Evolutionary conservation across 495 filamentous ascomycete species (phyloP), one percentile per base, ranked within the genome.

Genomic region (Aspergillus bridgeri): DNA sequence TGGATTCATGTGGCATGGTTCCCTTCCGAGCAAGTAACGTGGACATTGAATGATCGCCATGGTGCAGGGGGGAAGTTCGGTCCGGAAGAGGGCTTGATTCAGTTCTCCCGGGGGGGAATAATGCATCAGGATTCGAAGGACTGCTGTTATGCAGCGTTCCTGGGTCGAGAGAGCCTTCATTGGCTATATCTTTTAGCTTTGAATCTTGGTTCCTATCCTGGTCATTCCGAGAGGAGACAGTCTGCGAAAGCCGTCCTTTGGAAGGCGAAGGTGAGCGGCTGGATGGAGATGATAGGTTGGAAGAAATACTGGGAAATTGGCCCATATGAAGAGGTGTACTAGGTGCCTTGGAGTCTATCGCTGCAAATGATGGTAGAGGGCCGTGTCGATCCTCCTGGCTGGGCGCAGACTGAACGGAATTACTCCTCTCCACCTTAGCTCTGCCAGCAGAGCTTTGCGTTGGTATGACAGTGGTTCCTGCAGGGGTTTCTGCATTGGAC

Each of bases 271-370:
- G 66, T 24, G 73, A 75, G 38, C 81, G 75, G 58, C 81, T 86
- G 5, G 70, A 74, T 2, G 80, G 75, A 9, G 79, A 73, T 19
- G 81, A 84, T 17, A 84, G 51, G 59, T 83, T 82, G 38, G 79
- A 80, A 11, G 81, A 75, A 59, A 85, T 82, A 57, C 81, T 83
- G 5, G 83, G 83, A 53, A 83, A 77, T 48, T 78, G 77, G n/a
- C 68, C 60, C 19, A 67, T 51, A 13, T 71, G 65, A n/a, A 67
- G 60, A 18, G 80, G 79, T 52, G 81, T 80, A 57, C 71, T 78
- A 15, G 80, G 75, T 21, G 70, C 75, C 8, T 73, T 81, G 51
- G 65, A 72, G 43, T 81, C 79, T 50, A 75, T 65, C 18, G 70
- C 81, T 22, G 82, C 78, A 2, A 79, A 61, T 22, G 79, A 81